Conservation (phyloP, 148 eudicot species). For the Oxyria digyna region DNA sequence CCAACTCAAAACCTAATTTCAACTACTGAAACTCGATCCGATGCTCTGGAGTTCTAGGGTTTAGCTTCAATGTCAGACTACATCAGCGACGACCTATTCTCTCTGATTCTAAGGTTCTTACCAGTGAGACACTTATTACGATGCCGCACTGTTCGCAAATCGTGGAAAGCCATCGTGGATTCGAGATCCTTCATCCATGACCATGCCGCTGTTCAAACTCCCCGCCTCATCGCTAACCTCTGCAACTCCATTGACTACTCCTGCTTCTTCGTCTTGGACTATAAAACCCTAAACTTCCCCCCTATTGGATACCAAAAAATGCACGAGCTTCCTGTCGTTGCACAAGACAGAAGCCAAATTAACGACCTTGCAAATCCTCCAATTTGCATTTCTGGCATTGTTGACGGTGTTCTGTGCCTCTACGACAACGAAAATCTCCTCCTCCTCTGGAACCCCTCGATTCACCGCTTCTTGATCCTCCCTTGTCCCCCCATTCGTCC, state of each 20-base stretch:
- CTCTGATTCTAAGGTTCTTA: not conserved
- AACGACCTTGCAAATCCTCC: not conserved
- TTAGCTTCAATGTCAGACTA: not conserved
- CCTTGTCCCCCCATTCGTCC: not conserved
- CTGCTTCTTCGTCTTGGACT: too few species aligned
- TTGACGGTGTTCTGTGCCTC: not conserved
- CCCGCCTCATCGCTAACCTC: not conserved
- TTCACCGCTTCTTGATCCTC: not conserved
- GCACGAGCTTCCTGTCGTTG: not conserved
- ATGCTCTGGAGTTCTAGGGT: too few species aligned
- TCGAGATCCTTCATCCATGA: not conserved
- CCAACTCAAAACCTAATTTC: too few species aligned
- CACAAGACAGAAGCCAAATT: too few species aligned
- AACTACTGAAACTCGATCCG: too few species aligned
- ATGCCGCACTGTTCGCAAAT: not conserved
- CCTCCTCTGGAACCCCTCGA: not conserved
- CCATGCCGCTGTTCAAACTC: not conserved
- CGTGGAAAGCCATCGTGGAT: not conserved
- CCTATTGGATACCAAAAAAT: too few species aligned
- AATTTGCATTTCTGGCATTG: not conserved
- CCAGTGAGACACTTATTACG: not conserved
- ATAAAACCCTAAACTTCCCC: not conserved
- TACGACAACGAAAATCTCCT: not conserved
- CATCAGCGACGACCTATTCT: not conserved
- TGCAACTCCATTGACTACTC: too few species aligned